phyloP scores from a whole-genome alignment of 2,329 filamentous ascomycete species.

The Paraphaeosphaeria sporulosa region DNA sequence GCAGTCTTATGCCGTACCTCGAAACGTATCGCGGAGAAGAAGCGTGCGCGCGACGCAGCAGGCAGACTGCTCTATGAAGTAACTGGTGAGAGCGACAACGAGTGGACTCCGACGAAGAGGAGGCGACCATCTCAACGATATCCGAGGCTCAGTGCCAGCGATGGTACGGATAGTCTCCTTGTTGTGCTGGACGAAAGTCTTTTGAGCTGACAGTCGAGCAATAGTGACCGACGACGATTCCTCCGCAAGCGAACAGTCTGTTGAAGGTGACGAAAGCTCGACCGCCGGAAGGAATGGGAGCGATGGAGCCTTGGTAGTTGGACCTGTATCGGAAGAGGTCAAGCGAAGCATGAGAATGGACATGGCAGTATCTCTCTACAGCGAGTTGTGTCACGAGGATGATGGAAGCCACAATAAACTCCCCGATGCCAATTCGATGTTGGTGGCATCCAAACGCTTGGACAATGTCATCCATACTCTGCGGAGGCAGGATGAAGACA shows the following conservation, averaged over 20 bases:
- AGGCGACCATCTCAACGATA: background rate
- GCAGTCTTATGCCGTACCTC: background rate
- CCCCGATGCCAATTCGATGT: background rate
- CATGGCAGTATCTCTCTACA: background rate
- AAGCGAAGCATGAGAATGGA: background rate
- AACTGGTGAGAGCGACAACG: background rate
- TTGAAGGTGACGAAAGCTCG: background rate
- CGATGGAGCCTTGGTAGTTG: background rate
- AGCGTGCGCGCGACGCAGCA: background rate
- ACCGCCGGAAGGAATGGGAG: background rate
- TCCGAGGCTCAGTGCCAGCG: too few relatives aligned
- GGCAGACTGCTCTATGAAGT: background rate
- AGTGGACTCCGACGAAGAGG: background rate
- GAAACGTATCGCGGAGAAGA: background rate
- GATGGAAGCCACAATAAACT: background rate
- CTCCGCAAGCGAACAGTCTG: background rate
- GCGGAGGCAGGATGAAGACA: constrained; percentile 9
- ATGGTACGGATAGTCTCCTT: background rate
- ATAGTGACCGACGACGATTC: background rate
- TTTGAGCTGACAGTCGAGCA: background rate
- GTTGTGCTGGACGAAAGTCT: background rate
- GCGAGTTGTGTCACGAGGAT: constrained; percentile 1
- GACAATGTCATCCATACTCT: constrained; percentile 5
- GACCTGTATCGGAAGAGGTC: background rate
- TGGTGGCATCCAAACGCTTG: constrained; percentile 7